These are phyloP conservation scores for Brassica hybrid DNA, from an alignment of 441 rosid genomes.

Conservation along the genomic window DNA sequence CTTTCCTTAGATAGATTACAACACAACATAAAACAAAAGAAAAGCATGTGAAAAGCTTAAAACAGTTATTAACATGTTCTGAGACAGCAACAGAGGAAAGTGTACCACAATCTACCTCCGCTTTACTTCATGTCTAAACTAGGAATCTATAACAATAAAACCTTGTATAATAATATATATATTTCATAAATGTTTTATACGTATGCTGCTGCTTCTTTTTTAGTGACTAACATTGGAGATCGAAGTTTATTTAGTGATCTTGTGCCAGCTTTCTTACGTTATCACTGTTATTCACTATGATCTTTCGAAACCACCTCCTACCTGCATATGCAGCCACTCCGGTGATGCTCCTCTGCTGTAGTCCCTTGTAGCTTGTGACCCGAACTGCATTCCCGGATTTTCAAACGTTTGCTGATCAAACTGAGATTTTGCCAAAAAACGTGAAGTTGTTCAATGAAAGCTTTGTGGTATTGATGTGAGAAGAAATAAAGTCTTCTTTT, in stretches of 20 bases:
- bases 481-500: not conserved
- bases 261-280: conserved; percentile 10
- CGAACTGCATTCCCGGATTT: conserved; percentile 56
- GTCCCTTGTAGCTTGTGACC: conserved; percentile 66
- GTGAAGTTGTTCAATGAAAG: not conserved
- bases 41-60: not conserved
- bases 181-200: conserved; percentile 4
- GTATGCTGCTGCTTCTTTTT: conserved; percentile 18
- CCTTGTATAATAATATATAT: not conserved
- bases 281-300: conserved; percentile 43
- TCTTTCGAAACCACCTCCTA: conserved; percentile 78
- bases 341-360: conserved; percentile 68
- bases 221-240: conserved; percentile 7
- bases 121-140: conserved; percentile 34
- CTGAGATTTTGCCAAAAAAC: conserved; percentile 49
- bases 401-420: conserved; percentile 72
- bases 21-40: too few relatives aligned
- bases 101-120: not conserved
- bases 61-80: conserved; percentile 12
- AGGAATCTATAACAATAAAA: conserved; percentile 20
- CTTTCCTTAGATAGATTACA: too few relatives aligned
- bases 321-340: conserved; percentile 92
- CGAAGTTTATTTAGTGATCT: conserved; percentile 1
- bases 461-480: not conserved
- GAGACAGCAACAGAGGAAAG: conserved; percentile 8